phyloP scores from a whole-genome alignment of 805 yeast species.

The Ogataea methanolica region DNA sequence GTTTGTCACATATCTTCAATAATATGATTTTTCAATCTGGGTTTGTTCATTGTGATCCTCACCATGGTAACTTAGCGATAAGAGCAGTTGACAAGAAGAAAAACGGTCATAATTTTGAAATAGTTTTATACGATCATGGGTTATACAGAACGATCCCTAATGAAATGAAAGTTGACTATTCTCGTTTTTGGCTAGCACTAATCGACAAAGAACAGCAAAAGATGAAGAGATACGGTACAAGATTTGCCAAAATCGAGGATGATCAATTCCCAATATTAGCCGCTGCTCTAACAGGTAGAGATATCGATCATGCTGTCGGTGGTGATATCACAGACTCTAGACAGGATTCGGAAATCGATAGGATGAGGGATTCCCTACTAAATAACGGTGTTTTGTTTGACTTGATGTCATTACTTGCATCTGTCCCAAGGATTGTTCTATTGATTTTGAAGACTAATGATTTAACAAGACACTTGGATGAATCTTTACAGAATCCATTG shows the following conservation, averaged over 20 bases:
- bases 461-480: constrained; percentile 84
- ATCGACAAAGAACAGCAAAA: constrained; percentile 60
- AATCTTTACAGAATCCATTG: constrained; percentile 69
- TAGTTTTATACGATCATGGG: constrained; percentile 92
- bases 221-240: constrained; percentile 71
- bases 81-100: constrained; percentile 35
- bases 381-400: constrained; percentile 62
- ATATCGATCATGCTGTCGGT: constrained; percentile 67
- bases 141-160: constrained; percentile 80
- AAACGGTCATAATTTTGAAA: constrained; percentile 74
- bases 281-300: constrained; percentile 94
- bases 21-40: constrained; percentile 93
- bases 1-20: constrained; percentile 87
- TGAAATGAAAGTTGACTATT: constrained; percentile 73
- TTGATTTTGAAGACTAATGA: constrained; percentile 92
- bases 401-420: constrained; percentile 72
- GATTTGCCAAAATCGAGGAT: constrained; percentile 73
- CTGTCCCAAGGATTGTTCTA: constrained; percentile 80
- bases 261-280: constrained; percentile 81
- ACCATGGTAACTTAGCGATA: constrained; percentile 93
- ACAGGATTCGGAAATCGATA: constrained; percentile 54
- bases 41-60: constrained; percentile 97
- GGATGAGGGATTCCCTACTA: constrained; percentile 62
- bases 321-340: constrained; percentile 57
- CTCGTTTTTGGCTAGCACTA: constrained; percentile 89